Evolutionary conservation across 2,329 filamentous ascomycete genomes (phyloP).

Genomic region (Lasiodiplodia theobromae): DNA sequence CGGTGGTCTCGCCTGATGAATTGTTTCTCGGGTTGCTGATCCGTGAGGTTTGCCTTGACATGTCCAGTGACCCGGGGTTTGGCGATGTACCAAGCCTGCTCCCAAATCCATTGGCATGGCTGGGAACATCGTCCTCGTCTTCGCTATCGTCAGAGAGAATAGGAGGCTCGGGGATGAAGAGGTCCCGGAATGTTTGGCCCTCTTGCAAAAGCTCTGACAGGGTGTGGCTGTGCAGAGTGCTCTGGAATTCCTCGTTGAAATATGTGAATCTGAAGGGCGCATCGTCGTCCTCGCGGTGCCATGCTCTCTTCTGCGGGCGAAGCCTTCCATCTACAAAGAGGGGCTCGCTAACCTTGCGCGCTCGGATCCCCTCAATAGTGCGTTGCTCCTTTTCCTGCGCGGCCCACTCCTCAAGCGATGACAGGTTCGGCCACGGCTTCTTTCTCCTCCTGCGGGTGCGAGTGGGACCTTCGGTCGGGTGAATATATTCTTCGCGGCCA

Average conservation of each 20-base stretch:
- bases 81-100: conserved; percentile 11
- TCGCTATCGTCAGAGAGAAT: conserved; percentile 66
- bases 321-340: conserved; percentile 89
- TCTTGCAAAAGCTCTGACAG: conserved; percentile 92
- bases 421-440: conserved; percentile 84
- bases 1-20: conserved; percentile 52
- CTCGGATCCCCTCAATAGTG: conserved; percentile 76
- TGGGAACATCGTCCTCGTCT: conserved; percentile 60
- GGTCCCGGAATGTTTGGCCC: conserved; percentile 80
- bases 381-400: conserved; percentile 87
- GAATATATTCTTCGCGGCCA: conserved; percentile 74
- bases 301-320: conserved; percentile 76
- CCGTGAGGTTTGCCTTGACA: conserved; percentile 24
- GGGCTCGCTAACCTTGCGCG: conserved; percentile 92
- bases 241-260: conserved; percentile 96
- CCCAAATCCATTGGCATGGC: neutral
- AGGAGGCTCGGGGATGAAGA: conserved; percentile 87
- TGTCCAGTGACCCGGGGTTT: neutral
- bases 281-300: conserved; percentile 89
- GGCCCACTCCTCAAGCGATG: conserved; percentile 87
- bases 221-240: conserved; percentile 93
- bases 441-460: conserved; percentile 52
- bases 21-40: conserved; percentile 35
- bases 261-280: conserved; percentile 95
- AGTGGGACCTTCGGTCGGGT: conserved; percentile 55